Evolutionary conservation across 2,329 filamentous ascomycete species (phyloP).

Genomic region (Macrophomina pseudophaseolina): DNA sequence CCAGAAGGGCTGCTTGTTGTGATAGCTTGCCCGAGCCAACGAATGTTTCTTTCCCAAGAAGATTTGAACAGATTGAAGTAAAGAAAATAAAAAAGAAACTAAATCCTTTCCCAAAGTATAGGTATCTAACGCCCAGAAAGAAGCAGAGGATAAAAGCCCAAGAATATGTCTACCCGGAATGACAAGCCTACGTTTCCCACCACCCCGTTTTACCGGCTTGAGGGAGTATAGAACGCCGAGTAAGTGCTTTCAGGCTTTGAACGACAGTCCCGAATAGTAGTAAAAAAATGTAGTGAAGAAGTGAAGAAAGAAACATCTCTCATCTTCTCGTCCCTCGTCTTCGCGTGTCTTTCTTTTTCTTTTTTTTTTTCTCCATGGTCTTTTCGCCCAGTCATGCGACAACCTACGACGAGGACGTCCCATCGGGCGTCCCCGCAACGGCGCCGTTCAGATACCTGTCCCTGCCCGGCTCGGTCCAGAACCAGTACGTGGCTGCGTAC

Average conservation of each 20-base stretch:
- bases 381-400: too few relatives aligned
- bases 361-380: not conserved
- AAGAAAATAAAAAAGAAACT: not conserved
- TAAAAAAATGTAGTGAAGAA: conserved; percentile 17
- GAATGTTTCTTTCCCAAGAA: not conserved
- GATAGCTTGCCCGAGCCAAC: conserved; percentile 1
- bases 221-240: not conserved
- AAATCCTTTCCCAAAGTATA: not conserved
- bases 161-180: not conserved
- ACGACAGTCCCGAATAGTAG: conserved; percentile 7
- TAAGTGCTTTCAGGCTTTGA: conserved; percentile 8
- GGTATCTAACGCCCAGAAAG: conserved; percentile 14
- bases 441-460: conserved; percentile 18
- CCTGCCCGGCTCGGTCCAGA: conserved; percentile 38
- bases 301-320: not conserved
- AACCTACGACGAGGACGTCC: not conserved
- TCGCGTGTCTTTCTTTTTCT: not conserved
- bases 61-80: not conserved
- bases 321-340: not conserved
- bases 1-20: not conserved
- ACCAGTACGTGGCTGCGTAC: conserved; percentile 84
- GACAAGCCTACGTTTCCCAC: not conserved
- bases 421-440: conserved; percentile 7
- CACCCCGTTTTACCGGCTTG: not conserved
- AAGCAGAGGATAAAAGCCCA: conserved; percentile 4